Evolutionary conservation across 2,329 filamentous ascomycete genomes (phyloP), one percentile per base, ranked within the genome.

Genomic region (Cryphonectria japonica): DNA sequence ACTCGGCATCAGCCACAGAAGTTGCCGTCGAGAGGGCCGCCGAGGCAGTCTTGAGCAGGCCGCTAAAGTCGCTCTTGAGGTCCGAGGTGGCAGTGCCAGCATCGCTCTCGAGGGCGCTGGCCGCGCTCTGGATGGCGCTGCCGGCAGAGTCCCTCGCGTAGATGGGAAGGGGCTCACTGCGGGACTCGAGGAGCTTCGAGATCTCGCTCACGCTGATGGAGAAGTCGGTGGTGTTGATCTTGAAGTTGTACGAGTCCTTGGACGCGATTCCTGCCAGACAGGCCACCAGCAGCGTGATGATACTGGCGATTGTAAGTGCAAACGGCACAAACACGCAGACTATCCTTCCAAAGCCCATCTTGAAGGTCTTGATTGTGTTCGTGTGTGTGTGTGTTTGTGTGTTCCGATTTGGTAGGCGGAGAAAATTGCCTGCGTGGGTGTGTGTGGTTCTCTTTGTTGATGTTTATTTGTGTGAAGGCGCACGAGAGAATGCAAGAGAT

Each of bases 241-340:
- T 80, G 82, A 90, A 88, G 76, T 91, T 80, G 80, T 86, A 87
- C 52, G 90, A 79, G 75, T 80, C 82, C 78, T 88, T 87, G 82
- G 87, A 84, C 70, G 85, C 80, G 52, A 90, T 83, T 70, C 87
- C 88, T 39, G 85, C 84, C 66, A 89, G 83, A 62, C 85, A 85
- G 22, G 84, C 87, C 63, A 90, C 83, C 73, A 90, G 81, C 74
- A 91, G 81, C 76, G 92, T 92, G 77, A 96, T 83, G 77, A 98
- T 85, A 71, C 92, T 91, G 74, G 87, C 92, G 76, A 96, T 83
- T 29, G 93, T 95, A 78, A 97, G 87, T 74, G 89, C 85, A 83
- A 97, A 94, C 72, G 95, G 95, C 84, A 94, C 85, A 82, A 93
- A 88, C 82, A 98, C 96, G 83, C 94, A 98, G 80, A 93, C 85